phyloP scores from a whole-genome alignment of 768 basidiomycete genomes.

The Xerocomus potaroensis region DNA sequence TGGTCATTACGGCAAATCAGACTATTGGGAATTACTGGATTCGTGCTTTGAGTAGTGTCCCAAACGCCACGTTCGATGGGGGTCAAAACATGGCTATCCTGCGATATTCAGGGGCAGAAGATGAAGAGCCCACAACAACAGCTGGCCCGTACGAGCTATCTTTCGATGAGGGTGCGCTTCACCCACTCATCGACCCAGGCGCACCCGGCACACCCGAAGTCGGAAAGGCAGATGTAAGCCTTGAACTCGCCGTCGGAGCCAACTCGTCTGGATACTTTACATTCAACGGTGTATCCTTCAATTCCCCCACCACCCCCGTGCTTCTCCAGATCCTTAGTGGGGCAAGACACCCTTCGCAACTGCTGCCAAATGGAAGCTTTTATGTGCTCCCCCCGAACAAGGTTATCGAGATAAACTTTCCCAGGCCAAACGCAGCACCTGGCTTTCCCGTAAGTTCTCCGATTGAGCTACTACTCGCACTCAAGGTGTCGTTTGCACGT shows the following conservation, averaged over 20 bases:
- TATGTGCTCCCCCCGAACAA: constrained; percentile 40
- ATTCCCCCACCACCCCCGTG: constrained; percentile 42
- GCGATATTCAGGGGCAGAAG: constrained; percentile 40
- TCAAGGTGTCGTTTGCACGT: neutral
- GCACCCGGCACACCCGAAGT: constrained; percentile 34
- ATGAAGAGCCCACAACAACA: constrained; percentile 35
- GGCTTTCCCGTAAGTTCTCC: constrained; percentile 23
- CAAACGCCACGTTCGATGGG: constrained; percentile 24
- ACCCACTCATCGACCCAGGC: constrained; percentile 27
- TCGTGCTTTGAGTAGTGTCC: constrained; percentile 36
- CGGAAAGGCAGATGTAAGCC: constrained; percentile 37
- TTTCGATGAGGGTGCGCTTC: constrained; percentile 38
- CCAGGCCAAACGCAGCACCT: constrained; percentile 23
- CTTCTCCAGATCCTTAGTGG: constrained; percentile 55
- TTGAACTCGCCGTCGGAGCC: constrained; percentile 18
- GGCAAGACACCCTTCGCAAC: constrained; percentile 35
- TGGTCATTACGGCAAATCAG: constrained; percentile 41
- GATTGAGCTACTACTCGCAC: neutral
- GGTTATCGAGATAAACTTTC: constrained; percentile 42
- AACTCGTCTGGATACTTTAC: constrained; percentile 4
- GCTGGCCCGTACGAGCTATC: constrained; percentile 20
- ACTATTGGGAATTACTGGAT: constrained; percentile 51
- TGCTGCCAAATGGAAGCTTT: constrained; percentile 45
- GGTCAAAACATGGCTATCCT: constrained; percentile 47
- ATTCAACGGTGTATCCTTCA: constrained; percentile 30